Evolutionary conservation across 2,329 filamentous ascomycete species (phyloP), one percentile per base, ranked within the genome.

Genomic region (Xylariomycetidae sp.): DNA sequence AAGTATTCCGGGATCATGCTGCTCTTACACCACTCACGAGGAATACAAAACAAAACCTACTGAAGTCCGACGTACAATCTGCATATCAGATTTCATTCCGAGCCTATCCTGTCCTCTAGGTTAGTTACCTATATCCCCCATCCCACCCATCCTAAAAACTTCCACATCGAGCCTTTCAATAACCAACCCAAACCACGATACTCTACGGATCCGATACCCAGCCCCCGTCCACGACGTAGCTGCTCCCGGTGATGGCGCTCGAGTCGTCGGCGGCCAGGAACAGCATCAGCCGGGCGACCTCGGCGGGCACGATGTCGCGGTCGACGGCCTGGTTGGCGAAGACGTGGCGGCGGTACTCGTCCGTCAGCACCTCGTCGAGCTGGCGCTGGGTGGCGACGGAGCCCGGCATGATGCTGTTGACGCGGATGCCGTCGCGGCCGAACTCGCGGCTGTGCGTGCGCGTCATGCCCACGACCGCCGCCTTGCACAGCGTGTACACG

Each of bases 381-480:
- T 69, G 65, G 4, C 64, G 50, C 54, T 63, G 50, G 6, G 68
- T 72, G 2, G 63, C 65, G 19, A 71, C 65, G 3, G 64, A 55
- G 0, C 67, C 67, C 0, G 69, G 69, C 63, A 71, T 66, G 18
- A 73, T 62, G 36, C 64, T 69, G 33, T 72, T 72, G 5, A 71
- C 61, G 0, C 67, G 41, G 13, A 66, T 51, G 2, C 58, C 57
- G n/a, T 43, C 36, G 6, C 20, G 27, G 0, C 61, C 63, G 31
- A 63, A 57, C 48, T 66, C 63, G 29, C 52, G 53, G 19, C 53
- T 54, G 26, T 61, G 59, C 25, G 55, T 57, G 23, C 52, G 43
- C 29, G 62, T 65, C 49, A 67, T 52, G 5, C 62, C 62, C 31
- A 60, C 46, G 6, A 63, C 42, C 2, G 61, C 63, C 1, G 61